These are phyloP conservation scores for Boechera divaricarpa DNA, from an alignment of 345 rosid species.

Conservation along the genomic window DNA sequence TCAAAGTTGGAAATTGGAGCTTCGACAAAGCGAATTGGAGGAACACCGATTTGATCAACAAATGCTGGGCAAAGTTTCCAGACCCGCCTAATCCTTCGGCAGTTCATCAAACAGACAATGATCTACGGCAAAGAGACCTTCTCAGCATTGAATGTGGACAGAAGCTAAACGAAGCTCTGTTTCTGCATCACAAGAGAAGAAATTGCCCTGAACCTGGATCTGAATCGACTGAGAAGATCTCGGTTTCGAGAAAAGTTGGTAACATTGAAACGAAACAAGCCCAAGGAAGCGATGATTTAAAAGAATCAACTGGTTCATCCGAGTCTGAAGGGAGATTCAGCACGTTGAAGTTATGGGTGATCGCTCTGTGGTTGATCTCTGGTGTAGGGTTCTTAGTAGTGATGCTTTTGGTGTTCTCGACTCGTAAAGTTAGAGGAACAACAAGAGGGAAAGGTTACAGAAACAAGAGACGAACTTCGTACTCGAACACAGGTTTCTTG, in stretches of 20 bases:
- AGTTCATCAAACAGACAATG: constrained; percentile 57
- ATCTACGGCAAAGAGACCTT: constrained; percentile 65
- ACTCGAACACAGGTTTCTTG: constrained; percentile 48
- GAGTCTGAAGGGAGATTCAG: constrained; percentile 58
- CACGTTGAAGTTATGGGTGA: constrained; percentile 75
- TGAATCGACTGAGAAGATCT: constrained; percentile 28
- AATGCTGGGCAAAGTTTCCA: constrained; percentile 91
- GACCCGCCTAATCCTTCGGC: constrained; percentile 77
- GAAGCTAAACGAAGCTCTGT: constrained; percentile 78
- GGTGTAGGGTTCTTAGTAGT: constrained; percentile 76
- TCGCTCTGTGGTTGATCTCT: constrained; percentile 70
- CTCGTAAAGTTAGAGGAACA: constrained; percentile 61
- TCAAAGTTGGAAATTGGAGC: constrained; percentile 91
- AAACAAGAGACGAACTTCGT: constrained; percentile 63
- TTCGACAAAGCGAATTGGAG: constrained; percentile 98
- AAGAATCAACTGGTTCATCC: constrained; percentile 45
- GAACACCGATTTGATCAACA: constrained; percentile 70
- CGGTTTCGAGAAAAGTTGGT: constrained; percentile 36
- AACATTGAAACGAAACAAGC: constrained; percentile 27
- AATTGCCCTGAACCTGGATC: constrained; percentile 65
- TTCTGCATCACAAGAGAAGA: constrained; percentile 74
- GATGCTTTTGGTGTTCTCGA: constrained; percentile 59
- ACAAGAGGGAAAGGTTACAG: constrained; percentile 62
- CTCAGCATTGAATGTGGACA: constrained; percentile 93
- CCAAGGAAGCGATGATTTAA: constrained; percentile 42